Conservation (phyloP, 441 rosid species). For the Erysimum pusillum region DNA sequence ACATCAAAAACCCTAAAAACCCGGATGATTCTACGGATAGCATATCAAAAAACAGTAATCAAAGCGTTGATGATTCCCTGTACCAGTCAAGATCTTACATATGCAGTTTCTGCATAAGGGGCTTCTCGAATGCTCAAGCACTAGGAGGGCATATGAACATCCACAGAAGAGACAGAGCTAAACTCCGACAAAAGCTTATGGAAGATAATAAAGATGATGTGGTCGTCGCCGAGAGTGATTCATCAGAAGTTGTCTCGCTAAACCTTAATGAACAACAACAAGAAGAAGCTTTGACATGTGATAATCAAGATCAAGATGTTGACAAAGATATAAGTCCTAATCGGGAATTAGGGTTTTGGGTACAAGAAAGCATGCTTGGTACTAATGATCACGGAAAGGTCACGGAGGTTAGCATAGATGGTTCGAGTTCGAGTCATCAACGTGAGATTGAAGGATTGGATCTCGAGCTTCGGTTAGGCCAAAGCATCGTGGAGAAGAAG, state of each 20-base stretch:
- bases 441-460: constrained; percentile 38
- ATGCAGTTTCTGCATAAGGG: constrained; percentile 71
- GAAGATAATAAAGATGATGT: constrained; percentile 41
- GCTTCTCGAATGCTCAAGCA: constrained; percentile 76
- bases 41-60: constrained; percentile 36
- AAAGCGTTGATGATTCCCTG: constrained; percentile 33
- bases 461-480: constrained; percentile 52
- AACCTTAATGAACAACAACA: constrained; percentile 39
- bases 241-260: constrained; percentile 44
- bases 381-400: constrained; percentile 32
- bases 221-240: constrained; percentile 31
- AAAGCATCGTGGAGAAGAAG: constrained; percentile 42
- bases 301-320: constrained; percentile 25
- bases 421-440: constrained; percentile 43
- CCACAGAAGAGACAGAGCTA: constrained; percentile 73
- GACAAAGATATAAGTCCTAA: constrained; percentile 29
- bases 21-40: constrained; percentile 29
- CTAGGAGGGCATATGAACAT: constrained; percentile 82
- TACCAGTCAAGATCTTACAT: constrained; percentile 61
- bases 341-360: constrained; percentile 43
- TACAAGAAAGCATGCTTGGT: constrained; percentile 36
- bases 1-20: constrained; percentile 37
- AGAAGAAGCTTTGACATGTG: constrained; percentile 34
- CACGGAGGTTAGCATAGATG: constrained; percentile 28
- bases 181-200: constrained; percentile 54